Evolutionary conservation across 768 basidiomycete genomes (phyloP).

Genomic region (Psilocybe azurescens): DNA sequence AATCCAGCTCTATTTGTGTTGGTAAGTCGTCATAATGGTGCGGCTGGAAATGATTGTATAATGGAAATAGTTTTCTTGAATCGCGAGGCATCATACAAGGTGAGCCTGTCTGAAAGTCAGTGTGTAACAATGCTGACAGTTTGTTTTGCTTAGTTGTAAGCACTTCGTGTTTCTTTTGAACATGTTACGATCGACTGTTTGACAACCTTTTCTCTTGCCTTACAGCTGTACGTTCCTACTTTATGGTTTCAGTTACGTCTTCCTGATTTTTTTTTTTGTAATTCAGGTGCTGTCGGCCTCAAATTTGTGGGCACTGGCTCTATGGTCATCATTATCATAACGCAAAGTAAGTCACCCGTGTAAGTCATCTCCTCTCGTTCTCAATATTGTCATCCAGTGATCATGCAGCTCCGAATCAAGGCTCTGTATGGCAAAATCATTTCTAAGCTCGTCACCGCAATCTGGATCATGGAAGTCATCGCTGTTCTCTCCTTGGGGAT

Average conservation of each 20-base stretch:
- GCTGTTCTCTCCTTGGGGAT: slow-evolving; percentile 21
- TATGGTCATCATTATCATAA: slow-evolving; percentile 27
- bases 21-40: slow-evolving; percentile 4
- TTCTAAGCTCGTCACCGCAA: slow-evolving; percentile 17
- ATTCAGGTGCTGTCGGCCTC: slow-evolving; percentile 26
- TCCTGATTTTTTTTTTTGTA: neutral
- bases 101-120: neutral
- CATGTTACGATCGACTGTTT: neutral
- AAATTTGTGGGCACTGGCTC: slow-evolving; percentile 24
- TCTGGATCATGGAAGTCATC: slow-evolving; percentile 26
- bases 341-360: slow-evolving; percentile 26
- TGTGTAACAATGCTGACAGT: neutral
- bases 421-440: slow-evolving; percentile 28
- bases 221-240: slow-evolving; percentile 21
- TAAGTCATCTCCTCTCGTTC: neutral
- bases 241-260: neutral
- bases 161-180: neutral
- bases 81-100: slow-evolving; percentile 14
- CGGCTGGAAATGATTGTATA: neutral
- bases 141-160: slow-evolving; percentile 9
- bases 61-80: slow-evolving; percentile 22
- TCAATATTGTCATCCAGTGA: slow-evolving; percentile 19
- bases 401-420: slow-evolving; percentile 33
- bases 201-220: neutral
- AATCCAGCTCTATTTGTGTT: slow-evolving; percentile 12